Conservation (phyloP, 371 early-diverging fungal genomes). For the Chytridiales sp. region DNA sequence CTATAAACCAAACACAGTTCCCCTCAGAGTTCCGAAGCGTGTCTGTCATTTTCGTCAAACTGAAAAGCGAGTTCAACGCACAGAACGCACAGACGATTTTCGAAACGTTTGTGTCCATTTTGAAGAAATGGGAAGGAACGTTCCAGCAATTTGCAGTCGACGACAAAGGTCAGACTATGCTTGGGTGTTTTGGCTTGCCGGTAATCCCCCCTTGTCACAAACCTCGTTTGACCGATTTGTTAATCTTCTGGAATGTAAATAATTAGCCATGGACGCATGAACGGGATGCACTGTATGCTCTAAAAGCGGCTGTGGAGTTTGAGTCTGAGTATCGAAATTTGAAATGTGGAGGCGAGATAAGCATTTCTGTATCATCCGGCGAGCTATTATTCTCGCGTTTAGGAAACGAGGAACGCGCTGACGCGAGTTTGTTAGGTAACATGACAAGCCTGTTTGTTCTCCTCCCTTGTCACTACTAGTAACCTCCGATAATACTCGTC, state of each 20-base stretch:
- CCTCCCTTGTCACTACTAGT: too few relatives aligned
- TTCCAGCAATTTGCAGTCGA: slow-evolving; percentile 10
- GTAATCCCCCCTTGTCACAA: neutral
- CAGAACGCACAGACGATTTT: neutral
- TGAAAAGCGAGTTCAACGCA: neutral
- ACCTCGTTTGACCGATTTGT: too few relatives aligned
- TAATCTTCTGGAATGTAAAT: too few relatives aligned
- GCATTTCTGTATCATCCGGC: too few relatives aligned
- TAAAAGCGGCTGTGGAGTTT: neutral
- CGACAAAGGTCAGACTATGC: slow-evolving; percentile 17
- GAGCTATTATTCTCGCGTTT: too few relatives aligned
- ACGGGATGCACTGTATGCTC: neutral
- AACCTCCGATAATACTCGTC: too few relatives aligned
- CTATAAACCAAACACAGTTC: too few relatives aligned
- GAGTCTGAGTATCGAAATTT: too few relatives aligned
- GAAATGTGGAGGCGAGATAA: too few relatives aligned
- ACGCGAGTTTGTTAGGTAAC: too few relatives aligned
- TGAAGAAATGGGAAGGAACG: neutral
- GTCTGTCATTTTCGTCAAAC: slow-evolving; percentile 12
- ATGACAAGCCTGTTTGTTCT: too few relatives aligned
- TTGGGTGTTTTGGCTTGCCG: slow-evolving; percentile 11
- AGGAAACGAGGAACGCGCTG: too few relatives aligned
- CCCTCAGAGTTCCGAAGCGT: slow-evolving; percentile 13
- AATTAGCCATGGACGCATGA: slow-evolving; percentile 16
- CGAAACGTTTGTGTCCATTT: neutral